These are phyloP conservation scores for Chlorociboria aeruginascens DNA, from an alignment of 495 filamentous ascomycete genomes.

Conservation along the genomic window DNA sequence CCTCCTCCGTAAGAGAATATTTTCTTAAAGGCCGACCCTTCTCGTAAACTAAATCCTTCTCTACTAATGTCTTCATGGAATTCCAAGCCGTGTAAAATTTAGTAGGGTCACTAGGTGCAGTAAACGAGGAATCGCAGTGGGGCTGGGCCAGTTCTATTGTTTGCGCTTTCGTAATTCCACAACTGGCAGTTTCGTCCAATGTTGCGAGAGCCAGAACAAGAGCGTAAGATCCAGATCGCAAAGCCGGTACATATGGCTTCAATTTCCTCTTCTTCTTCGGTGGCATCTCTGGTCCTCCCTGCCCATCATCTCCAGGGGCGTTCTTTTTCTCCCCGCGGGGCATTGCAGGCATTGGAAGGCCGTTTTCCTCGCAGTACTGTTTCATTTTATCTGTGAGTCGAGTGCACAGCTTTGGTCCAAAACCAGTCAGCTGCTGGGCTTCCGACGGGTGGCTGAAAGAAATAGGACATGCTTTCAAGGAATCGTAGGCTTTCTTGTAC, in stretches of 20 bases:
- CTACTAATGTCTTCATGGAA: conserved; percentile 66
- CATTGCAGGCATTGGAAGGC: conserved; percentile 54
- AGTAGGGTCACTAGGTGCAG: conserved; percentile 49
- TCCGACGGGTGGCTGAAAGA: conserved; percentile 64
- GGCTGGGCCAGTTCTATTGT: conserved; percentile 60
- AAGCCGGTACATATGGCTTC: conserved; percentile 59
- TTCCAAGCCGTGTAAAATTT: conserved; percentile 77
- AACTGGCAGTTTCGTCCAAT: conserved; percentile 38
- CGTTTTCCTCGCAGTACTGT: conserved; percentile 54
- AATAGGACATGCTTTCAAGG: conserved; percentile 68
- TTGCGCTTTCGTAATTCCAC: conserved; percentile 54
- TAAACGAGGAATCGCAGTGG: conserved; percentile 66
- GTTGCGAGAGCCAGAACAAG: conserved; percentile 56
- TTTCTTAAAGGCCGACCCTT: conserved; percentile 54
- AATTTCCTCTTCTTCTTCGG: conserved; percentile 53
- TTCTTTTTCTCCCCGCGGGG: conserved; percentile 28
- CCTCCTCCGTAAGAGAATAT: conserved; percentile 66
- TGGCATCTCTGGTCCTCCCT: conserved; percentile 24
- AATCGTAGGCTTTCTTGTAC: conserved; percentile 73
- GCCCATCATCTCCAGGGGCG: conserved; percentile 9
- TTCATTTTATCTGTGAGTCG: conserved; percentile 58
- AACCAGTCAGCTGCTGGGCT: conserved; percentile 57
- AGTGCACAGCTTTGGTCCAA: conserved; percentile 59
- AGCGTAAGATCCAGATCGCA: conserved; percentile 66
- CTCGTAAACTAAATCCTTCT: conserved; percentile 67